phyloP scores from a whole-genome alignment of 1,284 basidiomycete genomes.

The Lentinula novae-zelandiae region DNA sequence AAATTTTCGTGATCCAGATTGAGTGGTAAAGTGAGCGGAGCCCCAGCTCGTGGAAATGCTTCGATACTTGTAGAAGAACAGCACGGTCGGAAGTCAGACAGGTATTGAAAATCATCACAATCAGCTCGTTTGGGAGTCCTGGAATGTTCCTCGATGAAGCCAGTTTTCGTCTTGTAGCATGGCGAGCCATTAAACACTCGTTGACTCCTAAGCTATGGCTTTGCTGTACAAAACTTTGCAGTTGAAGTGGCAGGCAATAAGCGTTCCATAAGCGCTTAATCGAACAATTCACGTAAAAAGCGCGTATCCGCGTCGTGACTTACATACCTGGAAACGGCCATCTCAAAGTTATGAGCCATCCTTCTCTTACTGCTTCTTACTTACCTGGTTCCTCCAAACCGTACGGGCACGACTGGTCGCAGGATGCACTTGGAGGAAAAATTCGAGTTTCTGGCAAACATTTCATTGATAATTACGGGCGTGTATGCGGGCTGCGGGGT shows the following conservation, averaged over 20 bases:
- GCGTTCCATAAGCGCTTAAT: too few species aligned
- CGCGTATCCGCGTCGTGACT: too few species aligned
- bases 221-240: too few species aligned
- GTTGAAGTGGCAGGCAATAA: too few species aligned
- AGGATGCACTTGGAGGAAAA: constrained; percentile 49
- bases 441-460: constrained; percentile 63
- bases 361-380: constrained; percentile 40
- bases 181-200: not conserved
- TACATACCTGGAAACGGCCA: too few species aligned
- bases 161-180: not conserved
- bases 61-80: not conserved
- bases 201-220: too few species aligned
- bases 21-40: not conserved
- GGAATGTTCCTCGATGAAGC: not conserved
- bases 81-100: not conserved
- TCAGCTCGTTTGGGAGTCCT: not conserved
- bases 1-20: not conserved
- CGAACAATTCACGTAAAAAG: too few species aligned
- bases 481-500: constrained; percentile 75
- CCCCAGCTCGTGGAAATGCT: not conserved
- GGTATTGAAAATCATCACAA: not conserved
- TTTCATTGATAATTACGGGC: constrained; percentile 73
- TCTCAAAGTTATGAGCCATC: constrained; percentile 26
- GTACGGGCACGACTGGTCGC: constrained; percentile 76
- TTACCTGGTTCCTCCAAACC: constrained; percentile 40